Evolutionary conservation across 2,329 filamentous ascomycete genomes (phyloP), one percentile per base, ranked within the genome.

Genomic region (Metarhizium album): DNA sequence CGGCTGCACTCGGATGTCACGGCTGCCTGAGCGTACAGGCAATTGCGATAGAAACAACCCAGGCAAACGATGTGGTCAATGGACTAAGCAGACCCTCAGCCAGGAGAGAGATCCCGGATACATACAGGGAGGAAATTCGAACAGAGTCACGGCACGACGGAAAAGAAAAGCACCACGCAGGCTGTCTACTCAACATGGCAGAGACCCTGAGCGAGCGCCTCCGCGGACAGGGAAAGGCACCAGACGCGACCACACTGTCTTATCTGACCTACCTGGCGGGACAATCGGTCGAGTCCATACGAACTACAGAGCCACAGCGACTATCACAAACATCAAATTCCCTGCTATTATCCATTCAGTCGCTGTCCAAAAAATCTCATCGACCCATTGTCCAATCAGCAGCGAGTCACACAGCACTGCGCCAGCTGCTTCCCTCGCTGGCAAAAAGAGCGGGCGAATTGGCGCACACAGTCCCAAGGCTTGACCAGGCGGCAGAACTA

Each of bases 291-390:
- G 75, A 82, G 23, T 80, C 85, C 35, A 76, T 97, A 49, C 79
- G 80, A 47, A 79, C 80, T 23, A 83, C 79, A 6, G 93, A 98
- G 67, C 84, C 86, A 0, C 83, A 89, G 54, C 82, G 82, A 1
- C 79, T 97, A n/a, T 74, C 85, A 0, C 88, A 96, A 60, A 78
- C 83, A 50, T 84, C 86, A 3, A 89, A 96, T 55, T 86, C 87
- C 0, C 79, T 87, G 40, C 78, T 91, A 14, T 80, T 95, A 40
- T 87, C 89, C 1, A 77, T 97, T 1, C 93, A 98, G 65, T 80
- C 82, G 0, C 80, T 97, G 47, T 91, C 90, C 7, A 95, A 95
- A 60, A 86, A 87, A 58, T 95, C 90, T 1, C 85, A 96, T 67
- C 87, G 85, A 63, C 77, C 84, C 18, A 83, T 97, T 56, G 90